Conservation (phyloP, 352 stramenopile species). For the Phytophthora kernoviae region DNA sequence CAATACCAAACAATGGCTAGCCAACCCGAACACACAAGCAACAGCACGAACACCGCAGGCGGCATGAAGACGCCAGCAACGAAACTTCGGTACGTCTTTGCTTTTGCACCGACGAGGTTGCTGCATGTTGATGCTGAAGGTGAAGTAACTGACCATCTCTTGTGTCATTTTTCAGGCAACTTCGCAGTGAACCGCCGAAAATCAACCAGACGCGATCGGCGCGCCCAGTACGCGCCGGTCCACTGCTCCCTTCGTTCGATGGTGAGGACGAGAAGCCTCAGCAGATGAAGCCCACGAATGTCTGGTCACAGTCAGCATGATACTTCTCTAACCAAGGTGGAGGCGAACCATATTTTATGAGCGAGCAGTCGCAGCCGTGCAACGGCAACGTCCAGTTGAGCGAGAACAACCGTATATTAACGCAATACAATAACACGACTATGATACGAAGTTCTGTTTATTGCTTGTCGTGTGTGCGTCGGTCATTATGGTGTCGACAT, state of each 20-base stretch:
- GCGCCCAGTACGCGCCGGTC: slow-evolving; percentile 24
- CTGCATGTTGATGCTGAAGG: not conserved
- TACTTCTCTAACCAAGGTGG: not conserved
- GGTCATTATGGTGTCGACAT: not conserved
- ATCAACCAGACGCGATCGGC: slow-evolving; percentile 23
- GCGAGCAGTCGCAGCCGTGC: slow-evolving; percentile 4
- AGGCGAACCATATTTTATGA: slow-evolving; percentile 28
- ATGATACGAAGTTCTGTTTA: too few relatives aligned
- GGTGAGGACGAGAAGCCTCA: slow-evolving; percentile 22
- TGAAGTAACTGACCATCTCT: slow-evolving; percentile 16
- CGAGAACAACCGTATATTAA: not conserved
- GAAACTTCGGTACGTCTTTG: slow-evolving; percentile 20
- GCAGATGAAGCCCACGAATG: slow-evolving; percentile 10
- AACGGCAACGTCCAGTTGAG: not conserved
- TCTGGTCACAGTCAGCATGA: slow-evolving; percentile 30
- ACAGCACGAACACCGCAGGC: slow-evolving; percentile 1
- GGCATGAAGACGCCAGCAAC: slow-evolving; percentile 17
- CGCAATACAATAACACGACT: too few relatives aligned
- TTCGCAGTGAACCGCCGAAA: slow-evolving; percentile 24
- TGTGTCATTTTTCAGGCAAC: slow-evolving; percentile 10
- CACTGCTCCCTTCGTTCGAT: slow-evolving; percentile 25
- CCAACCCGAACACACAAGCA: slow-evolving; percentile 11
- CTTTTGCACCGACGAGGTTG: too few relatives aligned
- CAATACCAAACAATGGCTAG: slow-evolving; percentile 21
- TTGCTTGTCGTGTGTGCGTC: too few relatives aligned